A percentile compares a stretch with the other conserved stretches of the same genome.
Conservation (phyloP, 1,284 basidiomycete species). For the Singerocomus rubriflavus region DNA sequence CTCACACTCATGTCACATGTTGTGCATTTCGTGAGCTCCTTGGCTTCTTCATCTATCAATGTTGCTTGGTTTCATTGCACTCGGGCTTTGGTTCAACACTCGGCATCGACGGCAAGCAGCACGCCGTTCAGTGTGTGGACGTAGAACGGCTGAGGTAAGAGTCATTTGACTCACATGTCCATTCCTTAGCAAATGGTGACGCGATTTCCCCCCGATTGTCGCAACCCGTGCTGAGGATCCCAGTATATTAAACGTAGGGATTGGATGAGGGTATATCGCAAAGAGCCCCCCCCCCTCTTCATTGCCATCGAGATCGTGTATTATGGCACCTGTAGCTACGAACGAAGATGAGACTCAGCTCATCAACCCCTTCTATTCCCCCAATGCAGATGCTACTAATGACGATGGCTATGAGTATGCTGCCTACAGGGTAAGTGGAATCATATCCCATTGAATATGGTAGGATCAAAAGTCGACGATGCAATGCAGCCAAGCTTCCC, state of each 20-base stretch:
- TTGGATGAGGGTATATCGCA: background rate
- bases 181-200: slow-evolving; percentile 13
- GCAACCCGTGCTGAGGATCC: slow-evolving; percentile 7
- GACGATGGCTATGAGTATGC: slow-evolving; percentile 55
- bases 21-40: background rate
- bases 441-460: background rate
- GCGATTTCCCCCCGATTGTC: slow-evolving; percentile 19
- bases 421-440: slow-evolving; percentile 53
- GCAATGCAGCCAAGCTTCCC: slow-evolving; percentile 59
- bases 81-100: background rate
- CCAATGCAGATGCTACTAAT: slow-evolving; percentile 47
- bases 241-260: slow-evolving; percentile 20
- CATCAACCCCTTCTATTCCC: slow-evolving; percentile 69
- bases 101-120: background rate
- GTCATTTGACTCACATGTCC: slow-evolving; percentile 19
- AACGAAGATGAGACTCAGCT: slow-evolving; percentile 29
- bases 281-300: background rate
- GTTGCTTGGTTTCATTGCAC: background rate
- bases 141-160: slow-evolving; percentile 9
- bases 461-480: background rate
- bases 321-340: slow-evolving; percentile 49
- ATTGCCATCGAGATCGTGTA: background rate
- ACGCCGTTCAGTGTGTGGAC: background rate
- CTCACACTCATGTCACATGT: slow-evolving; percentile 18
- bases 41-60: background rate